These are phyloP conservation scores for Ustilaginoidea virens DNA, from an alignment of 2,329 filamentous ascomycete species.

Conservation along the genomic window DNA sequence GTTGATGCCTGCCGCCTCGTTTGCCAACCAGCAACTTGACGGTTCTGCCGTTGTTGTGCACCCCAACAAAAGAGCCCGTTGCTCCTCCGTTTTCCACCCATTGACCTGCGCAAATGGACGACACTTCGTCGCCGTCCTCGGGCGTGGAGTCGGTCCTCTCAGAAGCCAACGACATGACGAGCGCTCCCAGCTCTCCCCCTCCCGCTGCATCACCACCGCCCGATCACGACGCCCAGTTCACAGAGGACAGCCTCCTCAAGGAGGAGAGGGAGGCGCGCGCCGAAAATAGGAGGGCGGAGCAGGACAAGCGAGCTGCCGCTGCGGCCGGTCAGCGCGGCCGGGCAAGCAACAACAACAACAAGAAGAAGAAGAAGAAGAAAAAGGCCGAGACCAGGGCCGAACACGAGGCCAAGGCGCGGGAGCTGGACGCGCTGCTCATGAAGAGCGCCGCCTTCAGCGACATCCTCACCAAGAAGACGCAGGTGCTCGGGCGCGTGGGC, in stretches of 20 bases:
- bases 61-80: too few species aligned
- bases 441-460: constrained; percentile 47
- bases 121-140: constrained; percentile 11
- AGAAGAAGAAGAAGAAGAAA: constrained; percentile 31
- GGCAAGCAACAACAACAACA: too few species aligned
- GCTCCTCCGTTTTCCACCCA: too few species aligned
- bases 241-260: constrained; percentile 15
- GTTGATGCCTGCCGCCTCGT: too few species aligned
- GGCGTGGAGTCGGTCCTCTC: constrained; percentile 17
- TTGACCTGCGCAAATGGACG: not conserved
- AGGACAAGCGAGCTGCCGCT: constrained; percentile 24
- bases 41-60: too few species aligned
- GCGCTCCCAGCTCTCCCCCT: constrained; percentile 23
- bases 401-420: constrained; percentile 39
- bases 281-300: constrained; percentile 32
- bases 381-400: constrained; percentile 37
- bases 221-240: constrained; percentile 7
- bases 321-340: too few species aligned
- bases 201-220: constrained; percentile 8
- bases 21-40: too few species aligned
- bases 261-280: constrained; percentile 20
- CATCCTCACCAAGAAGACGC: constrained; percentile 47
- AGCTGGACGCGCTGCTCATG: constrained; percentile 41
- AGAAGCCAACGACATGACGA: constrained; percentile 15
- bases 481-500: constrained; percentile 45